Conservation (phyloP, 202 grass and related monocot genomes). For the Musa balbisiana region DNA sequence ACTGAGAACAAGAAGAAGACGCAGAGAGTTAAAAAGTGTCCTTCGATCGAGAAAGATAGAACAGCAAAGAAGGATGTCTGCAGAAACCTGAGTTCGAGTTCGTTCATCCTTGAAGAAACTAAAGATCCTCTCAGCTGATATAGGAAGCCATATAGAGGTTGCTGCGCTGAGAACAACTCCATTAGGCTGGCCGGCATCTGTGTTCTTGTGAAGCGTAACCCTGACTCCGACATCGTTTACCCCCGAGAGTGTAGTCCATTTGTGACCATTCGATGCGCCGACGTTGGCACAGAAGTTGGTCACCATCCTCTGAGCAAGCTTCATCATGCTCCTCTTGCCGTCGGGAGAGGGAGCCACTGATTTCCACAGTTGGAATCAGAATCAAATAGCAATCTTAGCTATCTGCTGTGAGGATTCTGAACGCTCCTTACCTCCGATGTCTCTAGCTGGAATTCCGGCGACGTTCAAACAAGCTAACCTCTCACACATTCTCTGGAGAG, state of each 20-base stretch:
- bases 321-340: constrained; percentile 83
- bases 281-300: constrained; percentile 65
- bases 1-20: too few species aligned
- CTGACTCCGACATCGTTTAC: constrained; percentile 48
- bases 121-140: constrained; percentile 54
- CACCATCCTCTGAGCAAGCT: constrained; percentile 90
- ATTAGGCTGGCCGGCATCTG: constrained; percentile 52
- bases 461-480: constrained; percentile 42
- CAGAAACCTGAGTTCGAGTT: constrained; percentile 47
- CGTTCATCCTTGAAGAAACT: constrained; percentile 63
- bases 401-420: background rate
- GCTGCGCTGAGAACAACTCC: constrained; percentile 68
- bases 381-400: background rate
- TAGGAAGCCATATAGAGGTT: constrained; percentile 77
- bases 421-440: constrained; percentile 40
- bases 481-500: constrained; percentile 64
- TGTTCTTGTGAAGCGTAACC: constrained; percentile 36
- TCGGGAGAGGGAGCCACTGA: constrained; percentile 55
- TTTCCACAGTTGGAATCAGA: background rate
- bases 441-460: constrained; percentile 31
- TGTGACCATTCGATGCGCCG: constrained; percentile 49
- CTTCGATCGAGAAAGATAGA: too few species aligned
- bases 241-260: constrained; percentile 53
- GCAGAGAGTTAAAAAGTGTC: too few species aligned
- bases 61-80: background rate